Base-by-base conservation (phyloP, 2,329 filamentous ascomycete species). In the Aspergillus sp. region DNA sequence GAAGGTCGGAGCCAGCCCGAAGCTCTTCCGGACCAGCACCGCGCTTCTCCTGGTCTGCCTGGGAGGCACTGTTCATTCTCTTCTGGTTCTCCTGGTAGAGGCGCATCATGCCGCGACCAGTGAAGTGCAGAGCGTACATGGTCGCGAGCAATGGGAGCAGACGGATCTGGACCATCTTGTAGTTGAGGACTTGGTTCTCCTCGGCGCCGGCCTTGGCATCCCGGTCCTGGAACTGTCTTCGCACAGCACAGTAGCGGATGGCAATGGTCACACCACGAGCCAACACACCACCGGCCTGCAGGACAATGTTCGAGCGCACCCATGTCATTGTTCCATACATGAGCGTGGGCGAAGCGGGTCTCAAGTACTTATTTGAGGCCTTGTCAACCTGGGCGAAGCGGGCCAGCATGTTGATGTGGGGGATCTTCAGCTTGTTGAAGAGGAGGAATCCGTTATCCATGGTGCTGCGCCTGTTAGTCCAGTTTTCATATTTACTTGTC, bases 371-470 rank as follows among this genome's bases (percentile, higher is more conserved):
- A 75, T 83, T 83, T 3, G 87, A 90, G 46, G 84, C 80, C 2
- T 85, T 84, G 67, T 91, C 87, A 50, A 92, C 82, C 3, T 83
- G 78, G 0, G 88, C 88, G 77, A 87, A 91, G n/a, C 83, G 81
- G 52, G 86, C 85, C 51, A 92, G 76, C 87, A 92, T 90, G 76
- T 85, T 88, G 63, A 86, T 76, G 69, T 92, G 89, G 1, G 89
- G 89, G 15, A 92, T 79, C 73, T 91, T 90, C 74, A 90, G 81
- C 17, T 90, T 79, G 77, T 91, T 91, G 75, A 93, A 87, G 21
- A 92, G 81, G 11, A 91, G 76, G 79, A 90, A 92, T 1, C 90
- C 90, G 65, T 92, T 93, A 72, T 92, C 90, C 89, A 91, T 90
- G 53, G 87, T 90, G 74, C 77, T 80, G 58, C 46, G 19, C 2